Evolutionary conservation across 2,329 filamentous ascomycete species (phyloP), one percentile per base, ranked within the genome.

Genomic region (Thyridium curvatum): DNA sequence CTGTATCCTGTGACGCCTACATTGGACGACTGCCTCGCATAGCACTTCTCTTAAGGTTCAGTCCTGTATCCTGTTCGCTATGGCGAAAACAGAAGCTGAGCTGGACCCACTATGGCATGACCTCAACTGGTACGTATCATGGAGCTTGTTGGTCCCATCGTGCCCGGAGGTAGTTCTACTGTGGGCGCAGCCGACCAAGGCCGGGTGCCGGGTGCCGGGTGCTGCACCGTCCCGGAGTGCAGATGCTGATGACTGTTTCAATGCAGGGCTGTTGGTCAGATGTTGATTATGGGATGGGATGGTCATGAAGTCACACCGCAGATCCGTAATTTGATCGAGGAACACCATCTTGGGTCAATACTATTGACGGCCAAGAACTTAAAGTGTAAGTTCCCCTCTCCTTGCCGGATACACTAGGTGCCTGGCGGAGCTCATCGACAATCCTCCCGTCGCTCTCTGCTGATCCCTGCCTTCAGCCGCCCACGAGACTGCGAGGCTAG

Each of bases 271-370:
- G 80, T 87, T 68, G 84, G 84, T 44, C 84, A 88, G 69, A 76
- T 82, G 68, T 72, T 88, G 60, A 83, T 86, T 60, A 86, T 89
- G 82, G 86, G 85, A 59, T 94, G 87, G 71, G 85, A 93, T 69
- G 86, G 86, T 44, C 87, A 84, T 40, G 77, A 85, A 58, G 82
- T 93, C 39, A 91, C 86, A 18, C 86, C 86, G 44, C 85, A 90
- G 61, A 89, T 93, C 57, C 79, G 78, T 48, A 82, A 78, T 51
- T 74, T 90, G 49, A 93, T 94, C 53, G 80, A 86, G 58, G 76
- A 87, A 49, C 80, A 91, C 58, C 86, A 97, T 59, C 72, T 98
- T 35, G 93, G 93, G 40, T 93, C 88, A 38, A 86, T 97, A 54
- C 71, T 89, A 43, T 66, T 93, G 45, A 90, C 86, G 30, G 85